phyloP scores from a whole-genome alignment of 768 basidiomycete species.

The Mycena alexandri region DNA sequence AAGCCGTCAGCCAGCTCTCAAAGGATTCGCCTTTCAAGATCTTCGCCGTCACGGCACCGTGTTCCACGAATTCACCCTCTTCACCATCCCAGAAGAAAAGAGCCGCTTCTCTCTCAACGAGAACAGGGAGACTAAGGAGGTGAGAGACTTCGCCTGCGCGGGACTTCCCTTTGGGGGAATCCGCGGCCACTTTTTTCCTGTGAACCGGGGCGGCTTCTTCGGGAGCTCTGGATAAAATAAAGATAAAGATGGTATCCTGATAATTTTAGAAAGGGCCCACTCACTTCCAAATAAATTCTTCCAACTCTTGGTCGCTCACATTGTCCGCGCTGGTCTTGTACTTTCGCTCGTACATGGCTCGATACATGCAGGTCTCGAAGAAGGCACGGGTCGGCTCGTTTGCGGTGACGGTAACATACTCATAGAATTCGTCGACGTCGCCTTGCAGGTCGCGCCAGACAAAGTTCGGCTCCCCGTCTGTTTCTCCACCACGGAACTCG shows the following conservation, averaged over 20 bases:
- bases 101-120: slow-evolving; percentile 61
- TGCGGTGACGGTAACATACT: slow-evolving; percentile 86
- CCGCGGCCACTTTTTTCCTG: slow-evolving; percentile 36
- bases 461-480: slow-evolving; percentile 84
- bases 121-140: slow-evolving; percentile 35
- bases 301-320: slow-evolving; percentile 74
- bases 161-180: slow-evolving; percentile 30
- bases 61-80: slow-evolving; percentile 61
- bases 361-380: slow-evolving; percentile 95
- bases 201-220: slow-evolving; percentile 35
- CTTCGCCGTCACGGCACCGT: slow-evolving; percentile 67
- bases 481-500: slow-evolving; percentile 82
- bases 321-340: slow-evolving; percentile 79
- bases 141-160: slow-evolving; percentile 23
- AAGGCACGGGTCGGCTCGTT: slow-evolving; percentile 88
- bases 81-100: slow-evolving; percentile 75
- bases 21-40: slow-evolving; percentile 63
- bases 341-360: slow-evolving; percentile 97
- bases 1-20: slow-evolving; percentile 71
- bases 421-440: slow-evolving; percentile 93
- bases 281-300: slow-evolving; percentile 87
- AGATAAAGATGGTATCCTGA: not conserved
- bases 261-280: slow-evolving; percentile 46
- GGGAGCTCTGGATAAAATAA: slow-evolving; percentile 50
- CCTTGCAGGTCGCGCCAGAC: slow-evolving; percentile 94